Base-by-base conservation (phyloP, 768 basidiomycete species). In the Termitomyces sp. region DNA sequence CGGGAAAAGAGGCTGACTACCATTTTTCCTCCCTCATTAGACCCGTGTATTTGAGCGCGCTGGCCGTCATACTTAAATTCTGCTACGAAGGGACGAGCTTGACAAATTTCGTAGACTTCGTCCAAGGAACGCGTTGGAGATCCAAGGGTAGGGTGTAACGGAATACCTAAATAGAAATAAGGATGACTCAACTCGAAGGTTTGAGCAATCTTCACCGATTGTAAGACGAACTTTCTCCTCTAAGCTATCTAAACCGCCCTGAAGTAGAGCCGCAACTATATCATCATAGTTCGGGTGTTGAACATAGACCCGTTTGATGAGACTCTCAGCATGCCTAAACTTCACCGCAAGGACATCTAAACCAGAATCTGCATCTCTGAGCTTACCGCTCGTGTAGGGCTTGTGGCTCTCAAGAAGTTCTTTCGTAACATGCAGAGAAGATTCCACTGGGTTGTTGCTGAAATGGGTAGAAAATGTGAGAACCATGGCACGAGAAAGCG, bases 51-150 rank as follows among this genome's bases (percentile, higher is more conserved):
- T 70, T 92, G 91, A 20, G 88, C 91, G 51, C 89, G 81, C 66
- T 92, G 89, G 20, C 89, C 95, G 65, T 97, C 95, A 66, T 95
- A 91, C 72, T 96, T 97, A 69, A 90, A 91, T 74, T 97, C 95
- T 34, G 92, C 89, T 16, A 83, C 79, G 72, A 95, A 97, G 11
- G 86, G 81, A 34, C 84, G 73, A 34, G 79, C 76, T 22, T 80
- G 81, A 20, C 93, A 73, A 7, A 86, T 79, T 47, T 84, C 81
- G 66, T 91, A 94, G n/a, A 95, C 84, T 64, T 94, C 91, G 42
- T 86, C 79, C 44, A 97, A 75, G 27, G 93, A 94, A 30, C 93
- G 85, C 46, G 84, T 87, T 39, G 94, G 94, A 6, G 89, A 89
- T 12, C 95, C 95, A 18, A 97, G 79, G 64, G 93, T 90, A 6